A percentile compares a stretch with the other conserved stretches of the same genome.
phyloP scores from a whole-genome alignment of 805 yeast genomes.

The Ogataea ramenticola region DNA sequence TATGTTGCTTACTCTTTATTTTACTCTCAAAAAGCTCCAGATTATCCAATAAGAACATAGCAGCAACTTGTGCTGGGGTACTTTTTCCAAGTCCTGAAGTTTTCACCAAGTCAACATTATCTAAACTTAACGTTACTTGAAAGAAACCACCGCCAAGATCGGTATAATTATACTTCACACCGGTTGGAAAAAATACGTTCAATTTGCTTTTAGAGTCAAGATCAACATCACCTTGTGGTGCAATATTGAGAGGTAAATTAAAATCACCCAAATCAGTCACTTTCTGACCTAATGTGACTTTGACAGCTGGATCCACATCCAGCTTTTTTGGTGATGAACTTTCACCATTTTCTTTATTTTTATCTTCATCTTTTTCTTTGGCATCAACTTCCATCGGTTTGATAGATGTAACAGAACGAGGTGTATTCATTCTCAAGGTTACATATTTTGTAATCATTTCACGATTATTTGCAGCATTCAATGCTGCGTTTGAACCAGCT shows the following conservation, averaged over 20 bases:
- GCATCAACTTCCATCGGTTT: not conserved
- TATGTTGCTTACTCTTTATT: no score
- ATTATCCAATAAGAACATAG: not conserved
- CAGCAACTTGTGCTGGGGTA: not conserved
- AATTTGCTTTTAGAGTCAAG: not conserved
- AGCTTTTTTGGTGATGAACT: not conserved
- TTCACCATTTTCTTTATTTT: not conserved
- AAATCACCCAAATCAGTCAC: not conserved
- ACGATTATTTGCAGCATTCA: conserved; percentile 59
- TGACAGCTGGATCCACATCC: not conserved
- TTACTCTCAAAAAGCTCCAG: not conserved
- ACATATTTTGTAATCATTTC: conserved; percentile 58
- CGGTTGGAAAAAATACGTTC: not conserved
- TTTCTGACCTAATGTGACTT: not conserved
- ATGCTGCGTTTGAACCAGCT: conserved; percentile 85
- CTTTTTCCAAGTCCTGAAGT: not conserved
- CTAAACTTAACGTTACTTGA: not conserved
- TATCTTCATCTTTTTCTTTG: no score
- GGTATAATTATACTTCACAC: not conserved
- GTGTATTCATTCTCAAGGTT: conserved; percentile 44
- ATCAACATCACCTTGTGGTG: not conserved
- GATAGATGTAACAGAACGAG: conserved; percentile 24
- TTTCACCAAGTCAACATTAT: not conserved
- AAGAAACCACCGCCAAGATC: not conserved
- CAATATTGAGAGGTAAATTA: not conserved